A percentile compares a stretch with the other conserved stretches of the same genome.
Conservation (phyloP, 2,329 filamentous ascomycete genomes). For the Fusarium burgessii region DNA sequence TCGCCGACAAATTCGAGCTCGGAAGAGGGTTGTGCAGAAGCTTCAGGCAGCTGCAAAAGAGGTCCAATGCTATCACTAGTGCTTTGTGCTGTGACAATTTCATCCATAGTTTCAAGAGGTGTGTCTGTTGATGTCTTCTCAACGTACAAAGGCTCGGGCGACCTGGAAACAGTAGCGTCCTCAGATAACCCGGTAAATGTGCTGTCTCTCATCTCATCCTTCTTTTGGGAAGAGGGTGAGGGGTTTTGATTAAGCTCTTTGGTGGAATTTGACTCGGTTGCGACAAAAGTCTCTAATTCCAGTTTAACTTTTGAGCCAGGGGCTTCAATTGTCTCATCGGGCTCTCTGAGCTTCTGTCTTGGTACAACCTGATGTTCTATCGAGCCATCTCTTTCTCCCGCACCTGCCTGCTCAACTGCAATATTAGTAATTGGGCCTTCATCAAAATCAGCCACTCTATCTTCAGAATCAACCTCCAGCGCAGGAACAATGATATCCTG, state of each 20-base stretch:
- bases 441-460: constrained; percentile 16
- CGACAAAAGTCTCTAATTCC: not conserved
- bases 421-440: constrained; percentile 27
- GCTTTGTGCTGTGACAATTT: not conserved
- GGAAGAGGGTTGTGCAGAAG: not conserved
- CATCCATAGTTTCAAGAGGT: not conserved
- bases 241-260: constrained; percentile 11
- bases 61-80: not conserved
- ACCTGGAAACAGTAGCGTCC: not conserved
- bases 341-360: constrained; percentile 2
- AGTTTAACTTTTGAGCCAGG: not conserved
- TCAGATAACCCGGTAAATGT: constrained; percentile 1
- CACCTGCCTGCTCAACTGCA: constrained; percentile 19
- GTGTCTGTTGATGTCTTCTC: constrained; percentile 14
- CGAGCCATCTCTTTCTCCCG: not conserved
- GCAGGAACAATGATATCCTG: constrained; percentile 37
- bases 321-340: not conserved
- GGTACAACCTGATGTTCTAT: not conserved
- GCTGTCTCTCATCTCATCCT: constrained; percentile 24
- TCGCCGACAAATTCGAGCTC: not conserved
- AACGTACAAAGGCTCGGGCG: not conserved
- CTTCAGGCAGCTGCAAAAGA: not conserved
- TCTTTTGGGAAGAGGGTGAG: constrained; percentile 23
- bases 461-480: constrained; percentile 36
- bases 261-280: constrained; percentile 5